Evolutionary conservation across 768 basidiomycete species (phyloP), one percentile per base, ranked within the genome.

Genomic region (Leccinum incarnatum): DNA sequence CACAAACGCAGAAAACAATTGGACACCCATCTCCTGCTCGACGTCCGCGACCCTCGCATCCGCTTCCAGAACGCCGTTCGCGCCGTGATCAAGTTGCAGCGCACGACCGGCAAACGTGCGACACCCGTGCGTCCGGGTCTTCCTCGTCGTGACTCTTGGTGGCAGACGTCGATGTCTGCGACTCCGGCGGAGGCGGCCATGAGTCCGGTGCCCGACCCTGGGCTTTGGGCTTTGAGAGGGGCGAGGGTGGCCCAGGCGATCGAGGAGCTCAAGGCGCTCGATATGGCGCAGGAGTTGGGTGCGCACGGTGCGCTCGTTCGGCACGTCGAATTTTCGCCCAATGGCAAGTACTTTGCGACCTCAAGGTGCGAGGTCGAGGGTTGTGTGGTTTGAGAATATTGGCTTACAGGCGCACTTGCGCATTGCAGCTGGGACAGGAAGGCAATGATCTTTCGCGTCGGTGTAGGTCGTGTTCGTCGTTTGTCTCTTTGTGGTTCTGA

Each of bases 241-340:
- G 71, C 75, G 36, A 70, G 82, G 23, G 69, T 81, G 25, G 64
- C 76, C 19, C 63, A 68, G 17, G 67, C 77, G 32, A 70, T 79
- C 14, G 76, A 79, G 11, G 74, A 74, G 51, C 65, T 83, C 37
- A 76, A 74, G 62, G 67, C 57, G 50, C 67, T 83, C 54, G 65
- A 69, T 32, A 58, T 73, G 45, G 69, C 70, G 7, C 76, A 81
- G 56, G 77, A 76, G 48, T 57, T 80, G 7, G 67, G 65, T 21
- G 73, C 76, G 3, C 82, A 83, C 53, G 67, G 69, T 23, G 83
- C 82, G 10, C 75, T 83, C 27, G 82, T 83, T 36, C 66, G 82
- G n/a, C 81, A 83, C 53, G 58, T 84, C 34, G 78, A 83, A 61
- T 83, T 83, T 69, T 83, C 83, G 17, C 82, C 81, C 5, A 78